Base-by-base conservation (phyloP, 2,329 filamentous ascomycete genomes). In the Stemphylium beticola region DNA sequence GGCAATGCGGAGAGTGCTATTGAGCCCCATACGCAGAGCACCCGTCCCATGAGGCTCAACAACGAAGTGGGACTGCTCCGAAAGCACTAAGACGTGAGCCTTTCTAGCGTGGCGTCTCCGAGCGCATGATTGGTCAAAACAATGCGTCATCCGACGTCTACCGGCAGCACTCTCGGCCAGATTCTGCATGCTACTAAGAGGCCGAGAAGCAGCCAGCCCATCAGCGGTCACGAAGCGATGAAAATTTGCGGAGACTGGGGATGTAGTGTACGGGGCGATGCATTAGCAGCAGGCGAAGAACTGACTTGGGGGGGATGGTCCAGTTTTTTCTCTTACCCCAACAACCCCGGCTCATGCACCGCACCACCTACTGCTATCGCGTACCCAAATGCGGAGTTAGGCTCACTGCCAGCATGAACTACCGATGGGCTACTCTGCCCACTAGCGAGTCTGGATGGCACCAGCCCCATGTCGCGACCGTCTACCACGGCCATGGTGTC, bases 41-140 rank as follows among this genome's bases (percentile, higher is more conserved):
- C 47, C 53, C 61, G 50, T 55, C 37, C 48, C 60, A 57, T 69
- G 64, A 67, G 67, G 67, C 67, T 69, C 65, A 67, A 68, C 57
- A 58, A 55, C 48, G 15, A 47, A 58, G 62, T 65, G 65, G 65
- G 57, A 47, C 52, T 15, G 32, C 34, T 43, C 54, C 51, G 53
- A 52, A 53, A 45, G 40, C 20, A 40, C 32, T 20, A 29, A 29
- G 53, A 44, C 43, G 46, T 37, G 43, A 29, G 9, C 9, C 54
- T n/a, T 17, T 11, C n/a, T 34, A 50, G 31, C 31, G 20, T 38
- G 37, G 49, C 50, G 51, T 34, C 18, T 4, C 18, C 11, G 7
- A 11, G 4, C 31, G 1, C 40, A 15, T 62, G 46, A 67, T 65
- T 67, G 65, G 66, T 18, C 32, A n/a, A 14, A 20, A 8, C 3